Percentiles rank a stretch among this genome's conserved stretches.
Evolutionary conservation across 192 early-diverging fungal genomes (phyloP).

Genomic region (Gigaspora rosea): DNA sequence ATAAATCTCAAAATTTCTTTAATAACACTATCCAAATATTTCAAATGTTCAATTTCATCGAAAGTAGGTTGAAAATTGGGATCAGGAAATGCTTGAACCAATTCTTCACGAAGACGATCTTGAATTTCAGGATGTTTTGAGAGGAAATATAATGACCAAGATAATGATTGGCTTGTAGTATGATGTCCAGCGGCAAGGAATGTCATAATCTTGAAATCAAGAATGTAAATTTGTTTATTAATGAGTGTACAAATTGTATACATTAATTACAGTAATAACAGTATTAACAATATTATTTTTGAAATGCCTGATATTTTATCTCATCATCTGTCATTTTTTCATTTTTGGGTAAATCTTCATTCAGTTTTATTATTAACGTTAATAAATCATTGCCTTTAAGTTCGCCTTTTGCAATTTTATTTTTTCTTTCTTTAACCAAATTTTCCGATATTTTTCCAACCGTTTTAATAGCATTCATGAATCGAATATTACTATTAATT

Average conservation of each 20-base stretch:
- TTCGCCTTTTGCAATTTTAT: constrained; percentile 24
- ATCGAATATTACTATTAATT: constrained; percentile 26
- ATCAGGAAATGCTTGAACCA: constrained; percentile 41
- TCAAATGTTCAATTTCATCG: constrained; percentile 50
- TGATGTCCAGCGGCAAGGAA: constrained; percentile 53
- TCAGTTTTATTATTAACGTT: constrained; percentile 44
- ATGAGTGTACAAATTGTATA: background rate
- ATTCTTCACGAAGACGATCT: constrained; percentile 48
- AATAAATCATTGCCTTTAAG: constrained; percentile 45
- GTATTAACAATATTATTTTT: background rate
- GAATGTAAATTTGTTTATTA: background rate
- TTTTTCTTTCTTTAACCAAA: constrained; percentile 43
- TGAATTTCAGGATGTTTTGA: constrained; percentile 49
- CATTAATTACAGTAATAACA: background rate
- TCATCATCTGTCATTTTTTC: constrained; percentile 44
- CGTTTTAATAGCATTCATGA: constrained; percentile 23
- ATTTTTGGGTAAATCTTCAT: constrained; percentile 41
- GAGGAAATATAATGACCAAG: constrained; percentile 55
- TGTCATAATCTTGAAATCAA: constrained; percentile 15
- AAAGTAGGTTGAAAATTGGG: constrained; percentile 39
- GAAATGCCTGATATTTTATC: constrained; percentile 43
- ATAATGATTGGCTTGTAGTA: constrained; percentile 51
- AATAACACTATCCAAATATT: constrained; percentile 53
- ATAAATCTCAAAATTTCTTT: constrained; percentile 54
- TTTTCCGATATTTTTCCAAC: constrained; percentile 40